Evolutionary conservation across 2,329 filamentous ascomycete species (phyloP).

Genomic region (Sphaerulina populicola): DNA sequence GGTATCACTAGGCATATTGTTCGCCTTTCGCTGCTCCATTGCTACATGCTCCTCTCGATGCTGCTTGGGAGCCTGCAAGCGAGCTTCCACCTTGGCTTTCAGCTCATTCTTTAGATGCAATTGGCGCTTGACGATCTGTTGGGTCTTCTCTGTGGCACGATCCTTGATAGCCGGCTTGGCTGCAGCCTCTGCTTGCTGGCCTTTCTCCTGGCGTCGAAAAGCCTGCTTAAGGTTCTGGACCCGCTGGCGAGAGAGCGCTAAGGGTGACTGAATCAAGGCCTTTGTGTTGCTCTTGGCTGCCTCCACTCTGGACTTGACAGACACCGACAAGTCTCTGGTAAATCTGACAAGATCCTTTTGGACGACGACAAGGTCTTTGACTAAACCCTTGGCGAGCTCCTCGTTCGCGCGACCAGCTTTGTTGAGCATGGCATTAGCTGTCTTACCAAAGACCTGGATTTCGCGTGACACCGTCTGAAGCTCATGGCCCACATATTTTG

Average conservation of each 20-base stretch:
- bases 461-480: slow-evolving; percentile 17
- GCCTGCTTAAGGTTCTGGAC: slow-evolving; percentile 14
- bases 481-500: slow-evolving; percentile 21
- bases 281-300: slow-evolving; percentile 14
- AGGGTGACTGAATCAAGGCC: slow-evolving; percentile 9
- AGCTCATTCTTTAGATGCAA: not conserved
- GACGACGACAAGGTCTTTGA: slow-evolving; percentile 16
- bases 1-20: not conserved
- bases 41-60: not conserved
- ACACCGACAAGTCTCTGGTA: slow-evolving; percentile 14
- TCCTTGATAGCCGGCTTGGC: not conserved
- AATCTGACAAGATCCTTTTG: slow-evolving; percentile 17
- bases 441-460: slow-evolving; percentile 22
- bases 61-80: not conserved
- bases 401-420: slow-evolving; percentile 15
- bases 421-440: slow-evolving; percentile 16
- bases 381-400: slow-evolving; percentile 11
- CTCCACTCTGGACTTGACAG: slow-evolving; percentile 15
- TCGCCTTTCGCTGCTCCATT: not conserved
- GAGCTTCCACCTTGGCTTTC: not conserved
- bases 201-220: slow-evolving; percentile 1
- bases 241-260: slow-evolving; percentile 14
- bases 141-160: not conserved
- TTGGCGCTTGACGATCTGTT: not conserved
- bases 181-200: not conserved